Evolutionary conservation across 441 rosid genomes (phyloP).

Genomic region (Metrosideros polymorpha): DNA sequence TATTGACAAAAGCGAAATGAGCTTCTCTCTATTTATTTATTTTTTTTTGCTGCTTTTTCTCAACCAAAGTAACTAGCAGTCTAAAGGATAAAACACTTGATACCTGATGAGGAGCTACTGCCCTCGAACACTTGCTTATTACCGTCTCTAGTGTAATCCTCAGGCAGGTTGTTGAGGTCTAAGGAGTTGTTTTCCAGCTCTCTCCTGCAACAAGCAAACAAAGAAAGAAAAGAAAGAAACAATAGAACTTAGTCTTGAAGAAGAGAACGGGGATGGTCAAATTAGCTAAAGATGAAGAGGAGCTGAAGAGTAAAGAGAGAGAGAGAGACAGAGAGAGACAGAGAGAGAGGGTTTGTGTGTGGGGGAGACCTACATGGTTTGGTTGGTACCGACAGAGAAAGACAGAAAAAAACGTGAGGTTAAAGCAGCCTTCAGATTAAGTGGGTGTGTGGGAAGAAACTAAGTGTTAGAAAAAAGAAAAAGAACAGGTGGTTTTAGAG

Average conservation of each 20-base stretch:
- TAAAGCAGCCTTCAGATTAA: slow-evolving; percentile 20
- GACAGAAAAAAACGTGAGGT: slow-evolving; percentile 18
- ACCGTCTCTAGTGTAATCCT: slow-evolving; percentile 44
- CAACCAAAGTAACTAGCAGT: background rate
- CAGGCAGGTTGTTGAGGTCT: slow-evolving; percentile 97
- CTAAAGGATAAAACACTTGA: background rate
- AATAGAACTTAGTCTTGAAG: background rate
- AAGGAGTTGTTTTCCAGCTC: slow-evolving; percentile 50
- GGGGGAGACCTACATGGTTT: slow-evolving; percentile 46
- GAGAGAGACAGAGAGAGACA: no score
- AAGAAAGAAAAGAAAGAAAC: background rate
- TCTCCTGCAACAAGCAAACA: slow-evolving; percentile 39
- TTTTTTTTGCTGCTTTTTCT: background rate
- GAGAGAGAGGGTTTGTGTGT: background rate
- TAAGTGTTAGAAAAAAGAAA: background rate
- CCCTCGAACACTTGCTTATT: slow-evolving; percentile 36
- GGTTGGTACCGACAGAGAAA: slow-evolving; percentile 37
- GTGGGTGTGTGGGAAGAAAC: slow-evolving; percentile 23
- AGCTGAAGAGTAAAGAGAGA: slow-evolving; percentile 3
- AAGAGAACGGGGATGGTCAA: background rate
- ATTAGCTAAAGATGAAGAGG: background rate
- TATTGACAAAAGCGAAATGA: background rate
- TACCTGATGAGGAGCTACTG: slow-evolving; percentile 31
- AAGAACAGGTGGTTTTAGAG: background rate
- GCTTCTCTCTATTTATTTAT: background rate